Conservation (phyloP, 2,329 filamentous ascomycete species). For the Monosporascus sp. region DNA sequence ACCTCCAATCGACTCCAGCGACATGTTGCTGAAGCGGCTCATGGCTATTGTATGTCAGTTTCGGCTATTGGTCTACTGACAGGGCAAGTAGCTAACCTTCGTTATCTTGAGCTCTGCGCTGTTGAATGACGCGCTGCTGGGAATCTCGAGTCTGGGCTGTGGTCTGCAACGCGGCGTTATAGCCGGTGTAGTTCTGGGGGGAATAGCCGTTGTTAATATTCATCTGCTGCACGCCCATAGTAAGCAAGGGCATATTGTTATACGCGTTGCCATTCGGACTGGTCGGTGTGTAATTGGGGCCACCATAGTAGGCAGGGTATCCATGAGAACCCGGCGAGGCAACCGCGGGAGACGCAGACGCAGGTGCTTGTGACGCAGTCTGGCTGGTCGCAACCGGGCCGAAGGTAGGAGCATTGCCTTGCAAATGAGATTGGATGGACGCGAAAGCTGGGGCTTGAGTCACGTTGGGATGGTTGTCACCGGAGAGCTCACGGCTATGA, state of each 20-base stretch:
- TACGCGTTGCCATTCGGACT: slow-evolving; percentile 27
- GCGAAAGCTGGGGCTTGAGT: slow-evolving; percentile 44
- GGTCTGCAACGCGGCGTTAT: slow-evolving; percentile 45
- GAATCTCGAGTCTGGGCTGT: slow-evolving; percentile 61
- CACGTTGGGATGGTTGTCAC: slow-evolving; percentile 35
- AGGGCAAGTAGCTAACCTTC: slow-evolving; percentile 47
- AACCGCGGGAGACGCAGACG: slow-evolving; percentile 12
- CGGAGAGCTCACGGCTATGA: slow-evolving; percentile 67
- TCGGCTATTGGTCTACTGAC: background rate
- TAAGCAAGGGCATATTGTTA: slow-evolving; percentile 12
- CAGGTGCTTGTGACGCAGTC: slow-evolving; percentile 19
- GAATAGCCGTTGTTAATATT: slow-evolving; percentile 50
- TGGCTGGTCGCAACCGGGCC: slow-evolving; percentile 52
- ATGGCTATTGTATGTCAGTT: slow-evolving; percentile 41
- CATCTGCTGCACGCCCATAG: slow-evolving; percentile 62
- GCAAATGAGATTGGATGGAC: slow-evolving; percentile 66
- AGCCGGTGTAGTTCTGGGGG: slow-evolving; percentile 53
- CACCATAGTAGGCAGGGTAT: slow-evolving; percentile 24
- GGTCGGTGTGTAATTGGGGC: slow-evolving; percentile 24
- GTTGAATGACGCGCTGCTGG: slow-evolving; percentile 69
- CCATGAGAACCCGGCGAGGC: slow-evolving; percentile 7
- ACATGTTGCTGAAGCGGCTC: slow-evolving; percentile 77
- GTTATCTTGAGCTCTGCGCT: slow-evolving; percentile 67
- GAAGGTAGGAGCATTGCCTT: slow-evolving; percentile 75
- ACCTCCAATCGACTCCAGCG: slow-evolving; percentile 73